Evolutionary conservation across 257 asterid genomes (phyloP), one percentile per base, ranked within the genome.

Genomic region (Jacaranda mimosifolia): DNA sequence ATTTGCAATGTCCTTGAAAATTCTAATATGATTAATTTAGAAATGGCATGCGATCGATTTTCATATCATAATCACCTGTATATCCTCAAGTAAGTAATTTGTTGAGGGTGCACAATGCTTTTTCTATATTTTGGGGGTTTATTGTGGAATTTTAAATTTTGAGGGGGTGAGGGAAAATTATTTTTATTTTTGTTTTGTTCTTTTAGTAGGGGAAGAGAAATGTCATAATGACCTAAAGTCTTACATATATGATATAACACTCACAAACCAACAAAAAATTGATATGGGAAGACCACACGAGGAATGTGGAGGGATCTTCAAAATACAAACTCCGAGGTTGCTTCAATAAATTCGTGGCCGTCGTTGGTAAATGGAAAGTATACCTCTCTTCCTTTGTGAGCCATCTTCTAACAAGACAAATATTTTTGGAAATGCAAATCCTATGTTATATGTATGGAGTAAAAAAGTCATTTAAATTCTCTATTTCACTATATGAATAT

Each of bases 201-300:
- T 11, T 13, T 48, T 12, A 9, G n/a, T 42, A 38, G 32, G 45
- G 57, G 17, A 9, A 26, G 18, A 15, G 38, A 56, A 53, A 55
- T 58, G 55, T 21, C 49, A 63, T 49, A 68, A 62, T 63, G 70
- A 42, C 53, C 53, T 51, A 59, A 72, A 56, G 53, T 21, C 32
- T 46, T 58, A 57, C 13, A 42, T 9, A n/a, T n/a, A n/a, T n/a
- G n/a, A n/a, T n/a, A 78, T 14, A 53, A 0, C 4, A 13, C 38
- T 18, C 73, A 56, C 26, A 55, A 79, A 79, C 52, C 17, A 63
- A 79, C 74, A 79, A 79, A 72, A 70, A 42, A 11, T 17, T 72
- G 53, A 72, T 70, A 49, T 63, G 45, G 7, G 21, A 60, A 78
- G 58, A 52, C 70, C 67, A 32, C 63, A 49, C 80, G 14, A 42